A percentile compares a stretch with the other conserved stretches of the same genome.
Conservation (phyloP, 306 rosid genomes). For the Delonix regia region DNA sequence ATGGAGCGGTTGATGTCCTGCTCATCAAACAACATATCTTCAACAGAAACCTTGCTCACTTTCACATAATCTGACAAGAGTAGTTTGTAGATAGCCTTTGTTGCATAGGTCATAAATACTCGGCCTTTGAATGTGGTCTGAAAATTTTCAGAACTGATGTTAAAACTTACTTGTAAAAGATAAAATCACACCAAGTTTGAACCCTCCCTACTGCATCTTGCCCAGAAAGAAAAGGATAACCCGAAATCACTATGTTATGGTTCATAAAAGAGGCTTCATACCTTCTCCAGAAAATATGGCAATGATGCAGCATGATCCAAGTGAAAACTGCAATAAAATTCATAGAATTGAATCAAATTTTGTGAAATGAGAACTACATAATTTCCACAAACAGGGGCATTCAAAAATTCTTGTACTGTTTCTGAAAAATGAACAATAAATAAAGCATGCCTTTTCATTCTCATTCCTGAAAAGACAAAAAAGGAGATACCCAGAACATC, state of each 20-base stretch:
- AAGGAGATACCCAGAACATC: not conserved
- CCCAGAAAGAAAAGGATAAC: not conserved
- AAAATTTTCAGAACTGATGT: slow-evolving; percentile 26
- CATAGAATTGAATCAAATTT: not conserved
- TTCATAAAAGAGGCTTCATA: slow-evolving; percentile 22
- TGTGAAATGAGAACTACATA: not conserved
- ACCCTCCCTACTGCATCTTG: too few species aligned
- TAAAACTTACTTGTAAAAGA: not conserved
- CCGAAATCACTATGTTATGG: not conserved
- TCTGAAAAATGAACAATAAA: not conserved
- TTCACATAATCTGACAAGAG: slow-evolving; percentile 81
- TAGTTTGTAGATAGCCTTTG: slow-evolving; percentile 89
- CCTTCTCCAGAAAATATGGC: slow-evolving; percentile 93
- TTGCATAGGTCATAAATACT: slow-evolving; percentile 95
- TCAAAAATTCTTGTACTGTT: not conserved
- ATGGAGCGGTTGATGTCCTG: slow-evolving; percentile 93
- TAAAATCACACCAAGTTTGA: not conserved
- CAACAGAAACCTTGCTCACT: slow-evolving; percentile 93
- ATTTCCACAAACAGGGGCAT: not conserved
- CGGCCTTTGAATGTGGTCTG: slow-evolving; percentile 90
- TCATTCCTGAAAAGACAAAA: not conserved
- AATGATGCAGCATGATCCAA: slow-evolving; percentile 94
- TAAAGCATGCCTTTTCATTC: not conserved
- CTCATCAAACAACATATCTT: slow-evolving; percentile 85
- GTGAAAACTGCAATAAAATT: slow-evolving; percentile 66